phyloP scores from a whole-genome alignment of 78 protist species.

The Polysphondylium violaceum region DNA sequence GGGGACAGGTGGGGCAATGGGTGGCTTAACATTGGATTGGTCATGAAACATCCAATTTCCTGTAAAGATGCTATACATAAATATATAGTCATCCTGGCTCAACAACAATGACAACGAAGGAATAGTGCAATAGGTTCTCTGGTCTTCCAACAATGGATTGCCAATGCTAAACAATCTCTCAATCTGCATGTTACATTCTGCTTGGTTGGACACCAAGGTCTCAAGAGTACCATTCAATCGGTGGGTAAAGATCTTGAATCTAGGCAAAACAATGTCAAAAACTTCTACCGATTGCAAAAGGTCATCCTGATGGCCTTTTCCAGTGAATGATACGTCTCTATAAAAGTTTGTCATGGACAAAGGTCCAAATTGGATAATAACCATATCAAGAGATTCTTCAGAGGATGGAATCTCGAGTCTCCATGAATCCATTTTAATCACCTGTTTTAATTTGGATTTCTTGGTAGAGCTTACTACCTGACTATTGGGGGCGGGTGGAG shows the following conservation, averaged over 20 bases:
- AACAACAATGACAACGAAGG: slow-evolving; percentile 10
- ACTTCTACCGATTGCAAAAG: slow-evolving; percentile 38
- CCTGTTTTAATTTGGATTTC: slow-evolving; percentile 30
- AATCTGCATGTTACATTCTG: slow-evolving; percentile 16
- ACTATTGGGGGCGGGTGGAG: neutral
- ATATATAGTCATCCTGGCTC: slow-evolving; percentile 39
- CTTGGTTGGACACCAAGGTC: slow-evolving; percentile 14
- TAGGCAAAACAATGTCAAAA: neutral
- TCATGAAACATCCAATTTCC: slow-evolving; percentile 56
- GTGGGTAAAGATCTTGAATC: slow-evolving; percentile 3
- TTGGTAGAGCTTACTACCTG: neutral
- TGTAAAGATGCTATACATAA: slow-evolving; percentile 51
- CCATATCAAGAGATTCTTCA: neutral
- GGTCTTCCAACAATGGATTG: slow-evolving; percentile 18
- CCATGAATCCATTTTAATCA: slow-evolving; percentile 58
- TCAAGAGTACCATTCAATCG: neutral
- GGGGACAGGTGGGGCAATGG: slow-evolving; percentile 40
- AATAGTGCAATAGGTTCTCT: neutral
- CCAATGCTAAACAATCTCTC: slow-evolving; percentile 30
- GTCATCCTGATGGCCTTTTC: too few species aligned
- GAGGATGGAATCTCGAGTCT: slow-evolving; percentile 30
- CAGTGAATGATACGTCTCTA: too few species aligned
- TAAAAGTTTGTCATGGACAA: slow-evolving; percentile 33
- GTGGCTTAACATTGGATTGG: neutral
- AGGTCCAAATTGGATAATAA: slow-evolving; percentile 41